phyloP scores from a whole-genome alignment of 208 protist genomes.

The Vickermania spadyakhi region DNA sequence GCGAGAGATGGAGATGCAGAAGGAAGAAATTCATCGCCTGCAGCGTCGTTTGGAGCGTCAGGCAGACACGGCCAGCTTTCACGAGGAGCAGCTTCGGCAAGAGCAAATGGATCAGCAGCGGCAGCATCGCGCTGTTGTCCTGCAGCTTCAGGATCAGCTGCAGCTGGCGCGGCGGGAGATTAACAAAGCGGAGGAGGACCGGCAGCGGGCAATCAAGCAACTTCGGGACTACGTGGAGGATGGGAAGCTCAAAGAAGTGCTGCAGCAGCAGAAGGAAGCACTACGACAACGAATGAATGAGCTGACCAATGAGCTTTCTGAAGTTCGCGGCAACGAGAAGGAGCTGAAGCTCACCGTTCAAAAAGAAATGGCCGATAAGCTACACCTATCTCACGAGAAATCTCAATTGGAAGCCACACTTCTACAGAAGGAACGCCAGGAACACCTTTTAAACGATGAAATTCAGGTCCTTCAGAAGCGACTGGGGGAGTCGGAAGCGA shows the following conservation, averaged over 20 bases:
- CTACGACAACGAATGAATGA: conserved; percentile 52
- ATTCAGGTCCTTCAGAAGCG: conserved; percentile 22
- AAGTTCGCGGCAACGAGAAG: conserved; percentile 28
- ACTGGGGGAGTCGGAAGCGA: conserved; percentile 27
- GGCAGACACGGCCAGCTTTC: conserved; percentile 30
- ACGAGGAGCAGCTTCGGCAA: conserved; percentile 31
- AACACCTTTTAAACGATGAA: conserved; percentile 30
- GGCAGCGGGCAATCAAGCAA: conserved; percentile 27
- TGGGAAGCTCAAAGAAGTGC: conserved; percentile 32
- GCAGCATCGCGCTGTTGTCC: conserved; percentile 25
- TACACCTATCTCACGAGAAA: conserved; percentile 21
- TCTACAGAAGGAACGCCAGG: conserved; percentile 14
- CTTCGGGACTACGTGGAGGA: conserved; percentile 22
- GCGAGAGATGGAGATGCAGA: conserved; percentile 25
- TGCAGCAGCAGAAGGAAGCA: conserved; percentile 36
- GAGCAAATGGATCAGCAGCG: conserved; percentile 31
- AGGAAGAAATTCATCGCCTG: conserved; percentile 38
- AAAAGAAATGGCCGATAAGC: conserved; percentile 20
- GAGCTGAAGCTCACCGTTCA: conserved; percentile 29
- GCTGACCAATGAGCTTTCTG: conserved; percentile 33
- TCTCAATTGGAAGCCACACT: conserved; percentile 15
- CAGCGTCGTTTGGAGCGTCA: conserved; percentile 46
- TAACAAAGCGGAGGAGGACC: conserved; percentile 18
- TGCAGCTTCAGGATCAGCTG: conserved; percentile 32
- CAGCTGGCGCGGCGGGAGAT: conserved; percentile 16